Evolutionary conservation across 371 early-diverging fungal species (phyloP), one percentile per base, ranked within the genome.

Genomic region (Mucor saturninus): DNA sequence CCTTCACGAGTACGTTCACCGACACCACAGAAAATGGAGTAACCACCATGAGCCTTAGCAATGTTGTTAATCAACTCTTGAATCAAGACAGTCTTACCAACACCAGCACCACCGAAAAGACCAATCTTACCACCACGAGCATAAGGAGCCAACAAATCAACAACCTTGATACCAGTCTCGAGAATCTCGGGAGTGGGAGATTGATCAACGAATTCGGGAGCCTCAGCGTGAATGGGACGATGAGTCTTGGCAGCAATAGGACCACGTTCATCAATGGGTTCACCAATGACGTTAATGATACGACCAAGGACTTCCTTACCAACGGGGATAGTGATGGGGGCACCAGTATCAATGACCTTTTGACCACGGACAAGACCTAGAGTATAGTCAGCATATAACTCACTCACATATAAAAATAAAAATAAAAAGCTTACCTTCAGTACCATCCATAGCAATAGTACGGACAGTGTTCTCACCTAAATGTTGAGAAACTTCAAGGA

Each of bases 141-240:
- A 77, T 96, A 98, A 72, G 98, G 98, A 73, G 98, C 97, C 53
- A 98, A 90, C 74, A 98, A 86, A 81, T 98, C 98, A 83, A 98
- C 94, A 71, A 98, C 98, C 92, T 98, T 98, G 87, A 98, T 98
- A 85, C 98, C 98, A 64, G 98, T 98, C 78, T 94, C 97, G 55
- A 98, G 86, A 67, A 98, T 89, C 83, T 95, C 94, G 79, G 98
- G 96, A 58, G 90, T 86, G 61, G 95, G 93, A 49, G 95, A 93
- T 81, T 94, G 94, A 80, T 96, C 96, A 54, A 93, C 92, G 80
- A 95, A 95, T 76, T 88, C 91, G 48, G 96, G 96, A 62, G 96
- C 91, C 54, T 89, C 83, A 63, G 93, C 91, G 83, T 95, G 95
- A 79, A 96, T 95, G 62, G 96, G 89, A 37, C 86, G 83, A 21